Evolutionary conservation across 2,329 filamentous ascomycete genomes (phyloP), one percentile per base, ranked within the genome.

Genomic region (Fusarium luffae): DNA sequence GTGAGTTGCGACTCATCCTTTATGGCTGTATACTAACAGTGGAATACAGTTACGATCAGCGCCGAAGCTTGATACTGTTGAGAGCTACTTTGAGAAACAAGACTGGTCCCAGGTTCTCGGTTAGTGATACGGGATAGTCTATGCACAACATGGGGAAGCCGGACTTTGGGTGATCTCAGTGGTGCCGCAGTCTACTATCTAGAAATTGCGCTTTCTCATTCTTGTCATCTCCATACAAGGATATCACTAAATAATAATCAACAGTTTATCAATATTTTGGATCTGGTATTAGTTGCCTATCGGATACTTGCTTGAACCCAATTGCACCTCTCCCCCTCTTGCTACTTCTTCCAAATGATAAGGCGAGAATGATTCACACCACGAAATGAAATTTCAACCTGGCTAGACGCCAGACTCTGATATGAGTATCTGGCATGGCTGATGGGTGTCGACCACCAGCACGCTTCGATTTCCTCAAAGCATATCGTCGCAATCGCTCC

Each of bases 71-170:
- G 28, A 14, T 5, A 70, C 55, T 16, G 52, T 28, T 1, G 55
- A 55, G 21, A 60, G 62, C 7, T 69, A 66, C 37, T 52, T 70
- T 13, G 61, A 44, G 59, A 70, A 66, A 23, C 68, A 70, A 25
- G 42, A 70, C 7, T 71, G 68, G 64, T 12, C 41, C 4, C 56
- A 48, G 28, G 44, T 66, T 8, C 49, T 71, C 25, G 54, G 46
- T 5, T 62, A 27, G 10, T 70, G 5, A 47, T 14, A 23, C 21
- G 21, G 21, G 21, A 23, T 23, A 23, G 21, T 23, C 21, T 23
- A 23, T 23, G 21, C 21, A 23, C 21, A 23, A 23, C 21, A 23
- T 23, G 21, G 21, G 21, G 21, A 23, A 23, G 21, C 21, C 21
- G 21, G 21, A 23, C 21, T 23, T 23, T 23, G 21, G 21, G 7